phyloP scores from a whole-genome alignment of 768 basidiomycete species.

The Kwoniella botswanensis region DNA sequence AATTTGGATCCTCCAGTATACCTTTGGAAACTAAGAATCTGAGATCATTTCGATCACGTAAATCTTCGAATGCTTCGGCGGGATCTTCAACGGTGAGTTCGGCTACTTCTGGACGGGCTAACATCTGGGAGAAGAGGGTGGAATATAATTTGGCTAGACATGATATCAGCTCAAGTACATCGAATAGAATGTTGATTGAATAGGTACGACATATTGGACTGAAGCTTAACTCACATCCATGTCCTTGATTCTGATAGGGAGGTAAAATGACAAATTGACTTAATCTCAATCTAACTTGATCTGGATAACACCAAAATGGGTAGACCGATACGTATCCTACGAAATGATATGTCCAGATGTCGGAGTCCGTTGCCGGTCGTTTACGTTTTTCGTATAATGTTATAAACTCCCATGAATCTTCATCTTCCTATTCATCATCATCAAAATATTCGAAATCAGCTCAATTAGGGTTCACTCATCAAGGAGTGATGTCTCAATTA shows the following conservation, averaged over 20 bases:
- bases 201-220: too few species aligned
- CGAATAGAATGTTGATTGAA: too few species aligned
- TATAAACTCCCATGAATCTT: slow-evolving; percentile 91
- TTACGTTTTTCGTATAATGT: slow-evolving; percentile 85
- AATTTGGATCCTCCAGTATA: slow-evolving; percentile 70
- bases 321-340: slow-evolving; percentile 92
- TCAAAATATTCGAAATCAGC: not conserved
- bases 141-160: slow-evolving; percentile 79
- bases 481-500: not conserved
- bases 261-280: slow-evolving; percentile 94
- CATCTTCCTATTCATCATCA: slow-evolving; percentile 66
- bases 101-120: slow-evolving; percentile 71
- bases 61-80: slow-evolving; percentile 95
- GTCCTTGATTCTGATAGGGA: slow-evolving; percentile 85
- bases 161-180: too few species aligned
- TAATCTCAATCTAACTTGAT: slow-evolving; percentile 80
- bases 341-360: slow-evolving; percentile 76
- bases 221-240: slow-evolving; percentile 72
- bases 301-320: slow-evolving; percentile 94
- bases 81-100: slow-evolving; percentile 98
- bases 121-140: slow-evolving; percentile 78
- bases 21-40: slow-evolving; percentile 77
- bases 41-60: slow-evolving; percentile 90
- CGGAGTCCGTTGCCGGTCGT: slow-evolving; percentile 59
- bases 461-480: not conserved